phyloP scores from a whole-genome alignment of 768 basidiomycete species.

The Rossbeevera mucosa region DNA sequence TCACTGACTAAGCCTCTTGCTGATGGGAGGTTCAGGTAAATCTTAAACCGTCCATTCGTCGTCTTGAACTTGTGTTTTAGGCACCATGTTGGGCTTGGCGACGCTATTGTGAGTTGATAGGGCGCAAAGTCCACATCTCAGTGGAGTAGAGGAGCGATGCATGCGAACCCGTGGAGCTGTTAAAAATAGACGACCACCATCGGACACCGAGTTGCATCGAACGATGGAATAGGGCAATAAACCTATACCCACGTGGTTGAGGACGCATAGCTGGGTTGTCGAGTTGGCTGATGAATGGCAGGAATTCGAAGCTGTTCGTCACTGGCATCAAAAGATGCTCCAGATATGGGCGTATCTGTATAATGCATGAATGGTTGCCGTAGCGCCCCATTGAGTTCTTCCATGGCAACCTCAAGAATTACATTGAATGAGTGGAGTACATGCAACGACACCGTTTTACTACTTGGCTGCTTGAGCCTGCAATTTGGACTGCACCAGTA shows the following conservation, averaged over 20 bases:
- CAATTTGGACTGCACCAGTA: slow-evolving; percentile 46
- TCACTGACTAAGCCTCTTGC: neutral
- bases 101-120: too few relatives aligned
- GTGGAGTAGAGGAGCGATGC: slow-evolving; percentile 9
- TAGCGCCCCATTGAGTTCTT: neutral
- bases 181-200: neutral
- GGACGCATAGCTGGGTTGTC: neutral
- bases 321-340: neutral
- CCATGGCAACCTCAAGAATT: neutral
- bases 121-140: neutral
- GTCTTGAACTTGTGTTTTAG: neutral
- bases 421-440: neutral
- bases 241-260: neutral
- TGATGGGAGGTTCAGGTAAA: neutral
- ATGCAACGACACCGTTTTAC: slow-evolving; percentile 6
- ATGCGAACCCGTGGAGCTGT: neutral
- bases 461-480: slow-evolving; percentile 34
- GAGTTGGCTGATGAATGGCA: neutral
- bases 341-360: neutral
- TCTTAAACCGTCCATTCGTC: neutral
- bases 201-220: neutral
- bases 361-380: neutral
- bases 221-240: neutral
- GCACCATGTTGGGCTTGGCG: too few relatives aligned
- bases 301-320: slow-evolving; percentile 2